A percentile compares a stretch with the other conserved stretches of the same genome.
phyloP scores from a whole-genome alignment of 1,139 yeast genomes.

The Kurtzmaniella quercitrusa region DNA sequence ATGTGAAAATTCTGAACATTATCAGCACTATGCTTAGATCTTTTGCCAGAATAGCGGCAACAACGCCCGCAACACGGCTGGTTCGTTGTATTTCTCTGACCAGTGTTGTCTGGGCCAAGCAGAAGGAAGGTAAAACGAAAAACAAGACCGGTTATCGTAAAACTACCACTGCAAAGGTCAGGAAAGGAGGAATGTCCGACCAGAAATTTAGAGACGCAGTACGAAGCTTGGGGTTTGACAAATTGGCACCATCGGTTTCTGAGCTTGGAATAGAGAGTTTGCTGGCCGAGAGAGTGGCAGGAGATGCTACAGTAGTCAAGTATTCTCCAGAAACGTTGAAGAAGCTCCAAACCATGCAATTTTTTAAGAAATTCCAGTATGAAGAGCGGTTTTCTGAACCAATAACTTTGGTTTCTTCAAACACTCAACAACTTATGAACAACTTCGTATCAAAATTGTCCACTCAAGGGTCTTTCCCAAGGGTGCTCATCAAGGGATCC shows the following conservation, averaged over 20 bases:
- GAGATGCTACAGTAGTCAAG: constrained; percentile 18
- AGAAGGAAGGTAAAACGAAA: constrained; percentile 22
- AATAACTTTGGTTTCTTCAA: constrained; percentile 44
- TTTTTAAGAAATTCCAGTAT: constrained; percentile 61
- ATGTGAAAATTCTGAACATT: neutral
- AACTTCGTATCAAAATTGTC: constrained; percentile 23
- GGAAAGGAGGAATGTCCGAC: constrained; percentile 44
- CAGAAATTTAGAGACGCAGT: constrained; percentile 39
- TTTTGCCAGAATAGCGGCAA: constrained; percentile 12
- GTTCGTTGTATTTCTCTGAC: neutral
- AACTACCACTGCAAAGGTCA: constrained; percentile 18
- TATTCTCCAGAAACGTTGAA: constrained; percentile 19
- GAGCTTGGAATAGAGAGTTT: constrained; percentile 14
- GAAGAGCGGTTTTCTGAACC: constrained; percentile 60
- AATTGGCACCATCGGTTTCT: constrained; percentile 21
- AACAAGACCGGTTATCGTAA: constrained; percentile 13
- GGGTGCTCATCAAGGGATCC: constrained; percentile 62
- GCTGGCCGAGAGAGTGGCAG: constrained; percentile 12
- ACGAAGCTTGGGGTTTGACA: constrained; percentile 30
- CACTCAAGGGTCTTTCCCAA: constrained; percentile 12
- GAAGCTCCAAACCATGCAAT: constrained; percentile 39
- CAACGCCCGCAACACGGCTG: constrained; percentile 10
- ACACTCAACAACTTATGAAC: constrained; percentile 23
- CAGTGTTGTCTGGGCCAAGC: neutral
- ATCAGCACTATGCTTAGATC: constrained; percentile 4